Conservation (phyloP, 1,139 yeast species). For the Hansenula anomala region DNA sequence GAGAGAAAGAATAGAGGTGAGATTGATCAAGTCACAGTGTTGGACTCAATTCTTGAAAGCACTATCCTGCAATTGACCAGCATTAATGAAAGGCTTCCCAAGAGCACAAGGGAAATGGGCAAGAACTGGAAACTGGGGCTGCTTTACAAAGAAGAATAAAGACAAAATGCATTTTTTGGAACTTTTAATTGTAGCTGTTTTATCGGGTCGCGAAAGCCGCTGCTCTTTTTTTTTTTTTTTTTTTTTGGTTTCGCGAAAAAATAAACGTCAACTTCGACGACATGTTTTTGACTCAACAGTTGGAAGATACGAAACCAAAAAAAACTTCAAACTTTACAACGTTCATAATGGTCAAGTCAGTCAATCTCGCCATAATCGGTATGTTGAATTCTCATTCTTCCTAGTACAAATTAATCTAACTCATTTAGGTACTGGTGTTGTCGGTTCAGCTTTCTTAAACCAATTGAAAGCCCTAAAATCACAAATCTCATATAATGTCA, state of each 20-base stretch:
- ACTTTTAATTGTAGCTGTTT: no score
- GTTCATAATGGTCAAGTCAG: slow-evolving; percentile 45
- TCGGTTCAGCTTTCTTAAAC: slow-evolving; percentile 85
- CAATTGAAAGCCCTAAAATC: slow-evolving; percentile 46
- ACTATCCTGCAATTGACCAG: slow-evolving; percentile 26
- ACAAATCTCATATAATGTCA: slow-evolving; percentile 64
- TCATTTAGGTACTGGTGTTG: slow-evolving; percentile 89
- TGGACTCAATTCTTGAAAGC: slow-evolving; percentile 24
- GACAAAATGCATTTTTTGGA: no score
- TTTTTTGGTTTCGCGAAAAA: no score
- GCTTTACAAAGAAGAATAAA: slow-evolving; percentile 10
- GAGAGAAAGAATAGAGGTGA: slow-evolving; percentile 30
- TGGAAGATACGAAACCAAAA: no score
- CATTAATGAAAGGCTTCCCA: slow-evolving; percentile 31
- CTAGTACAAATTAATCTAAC: no score
- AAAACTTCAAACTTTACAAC: no score
- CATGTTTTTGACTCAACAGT: background rate
- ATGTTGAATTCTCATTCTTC: slow-evolving; percentile 2
- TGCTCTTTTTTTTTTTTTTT: no score
- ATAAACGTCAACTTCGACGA: background rate
- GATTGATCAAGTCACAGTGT: slow-evolving; percentile 33
- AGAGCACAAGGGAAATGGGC: slow-evolving; percentile 24
- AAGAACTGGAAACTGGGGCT: slow-evolving; percentile 28
- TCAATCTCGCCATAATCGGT: slow-evolving; percentile 79
- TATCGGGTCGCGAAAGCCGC: no score